Percentiles rank a stretch among this genome's conserved stretches.
These are phyloP conservation scores for Tuber calosporum DNA, from an alignment of 495 filamentous ascomycete species.

Conservation along the genomic window DNA sequence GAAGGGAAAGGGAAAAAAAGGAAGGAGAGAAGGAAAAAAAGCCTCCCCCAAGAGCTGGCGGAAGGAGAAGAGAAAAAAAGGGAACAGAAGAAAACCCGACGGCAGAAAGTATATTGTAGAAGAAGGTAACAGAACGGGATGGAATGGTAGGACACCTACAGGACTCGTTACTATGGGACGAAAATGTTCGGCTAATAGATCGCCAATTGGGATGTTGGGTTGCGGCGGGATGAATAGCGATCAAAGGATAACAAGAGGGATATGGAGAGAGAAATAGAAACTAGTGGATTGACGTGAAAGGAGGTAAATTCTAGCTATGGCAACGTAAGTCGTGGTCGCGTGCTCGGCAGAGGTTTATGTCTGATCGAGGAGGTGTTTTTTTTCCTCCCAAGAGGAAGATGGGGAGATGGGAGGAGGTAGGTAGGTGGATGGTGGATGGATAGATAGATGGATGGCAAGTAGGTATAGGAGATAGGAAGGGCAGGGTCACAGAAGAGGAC, in stretches of 20 bases:
- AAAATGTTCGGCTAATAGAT: conserved; percentile 15
- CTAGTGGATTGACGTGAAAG: conserved; percentile 15
- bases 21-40: no score
- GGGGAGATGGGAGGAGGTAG: conserved; percentile 10
- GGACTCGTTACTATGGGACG: conserved; percentile 4
- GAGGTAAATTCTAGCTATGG: conserved; percentile 12
- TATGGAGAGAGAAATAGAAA: conserved; percentile 7
- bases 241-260: neutral
- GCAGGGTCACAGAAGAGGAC: neutral
- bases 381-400: neutral
- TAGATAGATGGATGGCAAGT: conserved; percentile 4
- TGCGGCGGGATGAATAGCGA: neutral
- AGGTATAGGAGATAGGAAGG: conserved; percentile 6
- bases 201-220: conserved; percentile 3
- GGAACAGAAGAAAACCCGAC: neutral
- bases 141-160: neutral
- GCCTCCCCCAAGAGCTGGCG: neutral
- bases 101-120: neutral
- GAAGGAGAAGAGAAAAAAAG: no score
- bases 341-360: conserved; percentile 6
- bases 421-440: conserved; percentile 9
- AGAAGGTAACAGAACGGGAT: neutral
- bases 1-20: conserved; percentile 9
- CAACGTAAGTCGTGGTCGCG: conserved; percentile 20
- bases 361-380: neutral